Evolutionary conservation across 495 filamentous ascomycete genomes (phyloP), one percentile per base, ranked within the genome.

Genomic region (Lasiosphaeriaceae sp.): DNA sequence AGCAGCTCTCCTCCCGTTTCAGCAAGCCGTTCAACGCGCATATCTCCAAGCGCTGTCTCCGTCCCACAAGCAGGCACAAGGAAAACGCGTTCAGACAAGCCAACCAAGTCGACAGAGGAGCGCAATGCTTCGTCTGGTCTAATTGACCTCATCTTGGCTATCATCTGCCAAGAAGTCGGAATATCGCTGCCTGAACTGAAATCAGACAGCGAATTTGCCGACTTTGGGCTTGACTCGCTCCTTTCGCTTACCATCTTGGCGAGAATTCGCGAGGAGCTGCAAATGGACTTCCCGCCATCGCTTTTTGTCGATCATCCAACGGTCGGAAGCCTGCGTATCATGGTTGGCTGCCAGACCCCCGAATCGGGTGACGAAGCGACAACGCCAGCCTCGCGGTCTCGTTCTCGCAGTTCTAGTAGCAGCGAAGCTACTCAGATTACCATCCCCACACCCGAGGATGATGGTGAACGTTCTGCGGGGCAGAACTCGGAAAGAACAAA

Each of bases 191-290:
- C 45, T 0, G 59, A 62, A 14, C 35, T 62, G n/a, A 20, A 20
- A 2, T 50, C 71, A n/a, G 64, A 68, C 19, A 59, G 56, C 8
- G 65, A 56, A 16, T 72, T 80, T 45, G 66, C 72, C 8, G 77
- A 79, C 54, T 54, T 78, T 21, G 80, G 81, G 5, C 39, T 43
- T 12, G 39, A 43, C 39, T 43, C 39, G 39, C 39, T 43, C 16
- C 39, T 43, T n/a, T 43, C 39, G 14, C 39, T 43, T 17, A 43
- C 39, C 14, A 43, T 43, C 14, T 43, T 43, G 14, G 39, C 39
- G 12, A 43, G 39, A 43, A 43, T 43, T n/a, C 39, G 39, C 14
- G 39, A 43, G 14, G 39, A 43, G 14, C 9, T 43, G 0, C 39
- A 43, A 12, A 43, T 43, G 39, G 39, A 43, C 16, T 43, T 43